Percentiles rank a stretch among this genome's conserved stretches.
Conservation (phyloP, 139 green algal species). For the Coelastrella sp. region DNA sequence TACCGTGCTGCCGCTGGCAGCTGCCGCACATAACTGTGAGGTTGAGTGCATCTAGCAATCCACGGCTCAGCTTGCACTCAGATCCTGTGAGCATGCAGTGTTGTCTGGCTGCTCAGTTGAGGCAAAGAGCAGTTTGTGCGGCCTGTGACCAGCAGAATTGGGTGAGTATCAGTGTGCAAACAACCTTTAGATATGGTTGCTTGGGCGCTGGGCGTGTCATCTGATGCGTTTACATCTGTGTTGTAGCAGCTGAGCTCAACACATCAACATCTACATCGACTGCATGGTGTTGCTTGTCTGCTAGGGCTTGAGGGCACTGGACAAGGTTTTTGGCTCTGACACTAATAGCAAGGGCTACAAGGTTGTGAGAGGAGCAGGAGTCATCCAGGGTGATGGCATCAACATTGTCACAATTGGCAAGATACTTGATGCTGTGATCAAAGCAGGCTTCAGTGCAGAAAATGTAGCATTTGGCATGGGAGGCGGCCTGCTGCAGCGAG, state of each 20-base stretch:
- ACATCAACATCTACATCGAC: not conserved
- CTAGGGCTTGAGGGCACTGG: constrained; percentile 39
- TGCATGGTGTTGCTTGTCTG: not conserved
- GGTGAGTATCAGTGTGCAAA: too few species aligned
- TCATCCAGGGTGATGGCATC: constrained; percentile 94
- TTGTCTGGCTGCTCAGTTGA: too few species aligned
- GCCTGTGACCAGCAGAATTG: too few species aligned
- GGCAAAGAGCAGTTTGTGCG: too few species aligned
- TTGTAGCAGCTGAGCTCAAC: too few species aligned
- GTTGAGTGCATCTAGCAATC: not conserved
- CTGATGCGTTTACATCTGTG: too few species aligned
- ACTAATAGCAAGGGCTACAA: constrained; percentile 85
- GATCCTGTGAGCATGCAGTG: too few species aligned
- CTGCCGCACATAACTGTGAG: not conserved
- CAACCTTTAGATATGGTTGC: too few species aligned
- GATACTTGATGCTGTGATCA: constrained; percentile 77
- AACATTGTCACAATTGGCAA: constrained; percentile 66
- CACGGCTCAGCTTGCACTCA: not conserved
- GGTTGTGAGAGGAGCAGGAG: constrained; percentile 76
- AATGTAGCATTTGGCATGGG: constrained; percentile 93
- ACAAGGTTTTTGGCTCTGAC: constrained; percentile 78
- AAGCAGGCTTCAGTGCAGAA: constrained; percentile 79
- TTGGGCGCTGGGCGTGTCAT: not conserved
- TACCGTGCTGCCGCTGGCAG: not conserved
- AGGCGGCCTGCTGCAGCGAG: constrained; percentile 89